Conservation (phyloP, 2,329 filamentous ascomycete species). For the Exophiala oligosperma region DNA sequence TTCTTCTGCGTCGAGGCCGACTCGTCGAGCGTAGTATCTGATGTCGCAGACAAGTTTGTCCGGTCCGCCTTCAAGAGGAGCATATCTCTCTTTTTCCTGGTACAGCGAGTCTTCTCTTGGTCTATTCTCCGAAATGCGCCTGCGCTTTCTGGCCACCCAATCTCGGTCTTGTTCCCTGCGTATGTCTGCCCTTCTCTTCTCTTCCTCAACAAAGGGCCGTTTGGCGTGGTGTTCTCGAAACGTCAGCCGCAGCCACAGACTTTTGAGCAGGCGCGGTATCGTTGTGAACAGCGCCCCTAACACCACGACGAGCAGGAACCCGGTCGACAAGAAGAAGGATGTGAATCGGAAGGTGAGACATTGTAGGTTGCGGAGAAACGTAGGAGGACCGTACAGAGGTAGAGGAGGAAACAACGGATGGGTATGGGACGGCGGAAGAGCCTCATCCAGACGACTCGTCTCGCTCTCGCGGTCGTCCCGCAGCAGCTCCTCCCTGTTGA, state of each 20-base stretch:
- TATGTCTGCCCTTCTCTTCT: conserved; percentile 58
- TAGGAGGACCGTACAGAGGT: conserved; percentile 77
- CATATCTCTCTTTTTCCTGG: conserved; percentile 55
- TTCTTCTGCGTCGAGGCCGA: conserved; percentile 81
- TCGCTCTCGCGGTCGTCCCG: conserved; percentile 16
- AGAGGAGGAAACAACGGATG: conserved; percentile 83
- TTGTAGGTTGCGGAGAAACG: conserved; percentile 63
- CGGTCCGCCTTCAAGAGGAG: conserved; percentile 75
- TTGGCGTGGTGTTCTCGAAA: conserved; percentile 60
- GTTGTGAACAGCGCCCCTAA: conserved; percentile 70
- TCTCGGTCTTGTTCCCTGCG: conserved; percentile 59
- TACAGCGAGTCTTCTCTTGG: conserved; percentile 25
- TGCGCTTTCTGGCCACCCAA: conserved; percentile 58
- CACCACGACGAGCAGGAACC: conserved; percentile 75
- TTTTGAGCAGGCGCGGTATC: conserved; percentile 54
- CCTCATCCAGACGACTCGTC: conserved; percentile 32
- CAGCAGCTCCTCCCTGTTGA: conserved; percentile 7
- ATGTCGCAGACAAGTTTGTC: conserved; percentile 79
- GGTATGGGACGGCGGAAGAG: conserved; percentile 64
- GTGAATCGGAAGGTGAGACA: conserved; percentile 64
- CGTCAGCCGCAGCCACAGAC: conserved; percentile 55
- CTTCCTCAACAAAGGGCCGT: conserved; percentile 73
- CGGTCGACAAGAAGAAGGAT: conserved; percentile 74
- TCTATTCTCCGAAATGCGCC: conserved; percentile 30
- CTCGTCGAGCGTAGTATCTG: conserved; percentile 80